A percentile compares a stretch with the other conserved stretches of the same genome.
These are phyloP conservation scores for Cladosporium sphaerospermum DNA, from an alignment of 2,329 filamentous ascomycete genomes.

Conservation along the genomic window DNA sequence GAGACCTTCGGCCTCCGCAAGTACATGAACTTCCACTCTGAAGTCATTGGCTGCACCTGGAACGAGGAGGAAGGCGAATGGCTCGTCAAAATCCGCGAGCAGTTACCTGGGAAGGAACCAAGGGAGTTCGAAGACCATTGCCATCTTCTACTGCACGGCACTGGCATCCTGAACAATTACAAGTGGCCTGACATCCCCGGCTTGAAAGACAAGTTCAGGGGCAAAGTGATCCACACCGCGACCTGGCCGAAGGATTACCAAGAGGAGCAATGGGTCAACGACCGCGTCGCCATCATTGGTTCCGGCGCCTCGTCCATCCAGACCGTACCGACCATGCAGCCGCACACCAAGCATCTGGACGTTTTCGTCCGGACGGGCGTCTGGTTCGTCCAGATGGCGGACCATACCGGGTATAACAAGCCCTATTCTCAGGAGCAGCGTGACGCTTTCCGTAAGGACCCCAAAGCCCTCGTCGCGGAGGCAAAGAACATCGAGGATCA, in stretches of 20 bases:
- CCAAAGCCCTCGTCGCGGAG: slow-evolving; percentile 37
- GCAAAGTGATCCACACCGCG: slow-evolving; percentile 39
- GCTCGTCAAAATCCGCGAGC: slow-evolving; percentile 44
- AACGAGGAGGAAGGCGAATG: slow-evolving; percentile 44
- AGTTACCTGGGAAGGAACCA: slow-evolving; percentile 26
- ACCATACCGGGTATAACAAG: slow-evolving; percentile 41
- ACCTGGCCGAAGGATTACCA: slow-evolving; percentile 43
- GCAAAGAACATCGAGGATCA: slow-evolving; percentile 43
- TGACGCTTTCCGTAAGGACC: slow-evolving; percentile 38
- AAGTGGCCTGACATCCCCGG: slow-evolving; percentile 34
- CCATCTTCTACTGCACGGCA: slow-evolving; percentile 39
- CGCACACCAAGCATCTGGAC: slow-evolving; percentile 40
- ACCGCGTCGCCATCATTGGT: slow-evolving; percentile 40
- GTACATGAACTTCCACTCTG: slow-evolving; percentile 48
- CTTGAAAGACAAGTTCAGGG: slow-evolving; percentile 39
- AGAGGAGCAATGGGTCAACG: slow-evolving; percentile 37
- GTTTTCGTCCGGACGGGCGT: slow-evolving; percentile 43
- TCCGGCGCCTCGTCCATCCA: slow-evolving; percentile 42
- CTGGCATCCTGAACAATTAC: slow-evolving; percentile 32
- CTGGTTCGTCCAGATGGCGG: slow-evolving; percentile 42
- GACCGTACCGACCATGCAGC: slow-evolving; percentile 43
- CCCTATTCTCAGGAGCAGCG: slow-evolving; percentile 40
- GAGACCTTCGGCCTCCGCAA: slow-evolving; percentile 45
- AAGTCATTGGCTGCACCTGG: slow-evolving; percentile 45
- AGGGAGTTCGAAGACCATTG: slow-evolving; percentile 39